A percentile compares a stretch with the other conserved stretches of the same genome.
Evolutionary conservation across 2,329 filamentous ascomycete genomes (phyloP).

Genomic region (Mollisiaceae sp.): DNA sequence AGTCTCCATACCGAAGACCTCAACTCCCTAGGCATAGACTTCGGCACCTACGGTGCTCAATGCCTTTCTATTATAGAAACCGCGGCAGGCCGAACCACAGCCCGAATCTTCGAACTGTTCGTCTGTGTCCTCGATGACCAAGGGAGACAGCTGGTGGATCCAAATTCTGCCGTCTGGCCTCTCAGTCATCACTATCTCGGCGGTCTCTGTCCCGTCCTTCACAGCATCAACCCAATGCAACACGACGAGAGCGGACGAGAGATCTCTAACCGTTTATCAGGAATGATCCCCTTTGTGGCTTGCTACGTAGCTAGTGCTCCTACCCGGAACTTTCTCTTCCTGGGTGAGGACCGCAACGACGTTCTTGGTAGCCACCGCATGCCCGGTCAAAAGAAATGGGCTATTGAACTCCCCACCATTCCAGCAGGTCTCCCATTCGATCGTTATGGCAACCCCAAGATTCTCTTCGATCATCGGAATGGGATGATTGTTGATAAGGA

Average conservation of each 20-base stretch:
- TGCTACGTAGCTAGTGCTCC: constrained; percentile 51
- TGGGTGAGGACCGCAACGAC: constrained; percentile 51
- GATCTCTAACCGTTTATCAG: constrained; percentile 45
- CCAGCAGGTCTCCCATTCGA: neutral
- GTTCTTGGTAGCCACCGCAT: constrained; percentile 49
- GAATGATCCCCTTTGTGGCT: constrained; percentile 49
- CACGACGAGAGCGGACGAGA: neutral
- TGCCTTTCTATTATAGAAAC: constrained; percentile 35
- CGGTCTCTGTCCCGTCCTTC: constrained; percentile 25
- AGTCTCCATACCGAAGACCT: constrained; percentile 46
- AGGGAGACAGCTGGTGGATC: constrained; percentile 38
- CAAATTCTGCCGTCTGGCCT: constrained; percentile 29
- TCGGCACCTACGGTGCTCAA: constrained; percentile 46
- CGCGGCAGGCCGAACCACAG: constrained; percentile 25
- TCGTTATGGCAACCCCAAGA: constrained; percentile 26
- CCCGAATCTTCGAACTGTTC: constrained; percentile 46
- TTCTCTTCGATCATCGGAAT: constrained; percentile 24
- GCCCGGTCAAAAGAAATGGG: constrained; percentile 44
- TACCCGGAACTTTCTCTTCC: constrained; percentile 44
- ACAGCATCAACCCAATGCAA: neutral
- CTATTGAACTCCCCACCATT: constrained; percentile 14
- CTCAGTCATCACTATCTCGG: constrained; percentile 24
- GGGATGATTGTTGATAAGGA: constrained; percentile 29
- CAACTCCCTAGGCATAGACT: constrained; percentile 43
- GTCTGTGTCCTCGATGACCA: constrained; percentile 41